Base-by-base conservation (phyloP, 1,284 basidiomycete genomes). In the Volvariella volvacea region DNA sequence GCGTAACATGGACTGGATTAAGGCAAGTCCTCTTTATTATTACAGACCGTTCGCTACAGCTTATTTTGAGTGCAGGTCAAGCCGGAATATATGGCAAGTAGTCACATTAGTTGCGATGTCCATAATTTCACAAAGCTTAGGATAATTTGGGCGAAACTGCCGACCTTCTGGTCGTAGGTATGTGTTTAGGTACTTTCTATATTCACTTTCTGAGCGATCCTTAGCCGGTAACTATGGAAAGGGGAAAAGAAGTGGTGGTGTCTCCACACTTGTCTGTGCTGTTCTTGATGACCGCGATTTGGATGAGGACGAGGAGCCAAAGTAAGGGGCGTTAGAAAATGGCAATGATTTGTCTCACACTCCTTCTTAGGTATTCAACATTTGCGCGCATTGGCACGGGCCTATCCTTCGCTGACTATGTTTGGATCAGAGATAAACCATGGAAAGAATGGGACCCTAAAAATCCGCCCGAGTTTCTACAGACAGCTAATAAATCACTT, bases 371-470 rank as follows among this genome's bases (percentile, higher is more conserved):
- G 56, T 91, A 86, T 55, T 78, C 77, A 51, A 74, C 78, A 4
- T 93, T 97, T 58, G 83, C 88, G 20, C 83, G 89, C 19, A 84
- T 95, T 21, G 93, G 93, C 1, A 80, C 89, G 0, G 93, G 93
- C 0, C 68, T 96, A 49, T 84, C 84, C 6, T 89, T 83, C 52
- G 74, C 78, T 1, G 92, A 94, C 57, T 95, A 89, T 59, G 72
- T 84, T 3, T 91, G 87, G 87, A 67, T 91, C 42, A 74, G 87
- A 43, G 62, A 68, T 48, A 84, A 83, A 52, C 78, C 80, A 3
- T 90, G 87, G 87, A 88, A 88, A 58, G 57, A 60, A 16, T 82
- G 82, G 74, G 80, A 85, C 52, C 65, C 73, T 1, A 81, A 83
- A 50, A 62, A 74, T 38, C 79, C 82, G 1, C 83, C 85, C 0